Conservation (phyloP, 176 grass and related monocot genomes). For the Chloris gayana region DNA sequence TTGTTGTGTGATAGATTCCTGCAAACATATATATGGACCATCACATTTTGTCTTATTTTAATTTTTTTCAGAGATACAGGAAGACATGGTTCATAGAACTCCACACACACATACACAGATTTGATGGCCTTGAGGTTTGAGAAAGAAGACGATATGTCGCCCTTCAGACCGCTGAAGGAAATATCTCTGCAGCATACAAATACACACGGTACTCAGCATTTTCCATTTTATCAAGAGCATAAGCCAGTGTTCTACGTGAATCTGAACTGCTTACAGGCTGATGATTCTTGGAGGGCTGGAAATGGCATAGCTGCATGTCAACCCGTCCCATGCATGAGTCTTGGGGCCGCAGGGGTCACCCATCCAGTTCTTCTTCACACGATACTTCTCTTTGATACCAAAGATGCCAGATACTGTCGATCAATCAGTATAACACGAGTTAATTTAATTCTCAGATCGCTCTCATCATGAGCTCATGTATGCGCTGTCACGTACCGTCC, state of each 20-base stretch:
- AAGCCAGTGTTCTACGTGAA: background rate
- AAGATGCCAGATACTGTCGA: constrained; percentile 52
- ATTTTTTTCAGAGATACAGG: no score
- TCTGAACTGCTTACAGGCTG: constrained; percentile 31
- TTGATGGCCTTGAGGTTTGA: constrained; percentile 51
- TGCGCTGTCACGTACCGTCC: constrained; percentile 37
- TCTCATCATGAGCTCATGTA: background rate
- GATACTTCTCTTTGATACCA: constrained; percentile 49
- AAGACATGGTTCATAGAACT: background rate
- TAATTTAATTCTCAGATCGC: background rate
- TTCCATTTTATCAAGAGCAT: no score
- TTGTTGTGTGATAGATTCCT: constrained; percentile 75
- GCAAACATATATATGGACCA: background rate
- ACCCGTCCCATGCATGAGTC: constrained; percentile 47
- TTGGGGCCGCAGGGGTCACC: constrained; percentile 64
- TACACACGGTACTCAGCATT: no score
- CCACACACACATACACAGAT: constrained; percentile 61
- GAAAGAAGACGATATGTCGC: constrained; percentile 49
- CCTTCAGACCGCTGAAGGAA: constrained; percentile 47
- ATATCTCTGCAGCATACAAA: constrained; percentile 42
- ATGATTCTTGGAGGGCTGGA: constrained; percentile 51
- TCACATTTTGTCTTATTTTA: background rate
- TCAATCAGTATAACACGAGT: background rate
- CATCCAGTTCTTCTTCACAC: constrained; percentile 49
- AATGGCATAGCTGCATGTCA: constrained; percentile 54